Evolutionary conservation across 805 yeast genomes (phyloP), one percentile per base, ranked within the genome.

Genomic region (Lipomyces mesembrius): DNA sequence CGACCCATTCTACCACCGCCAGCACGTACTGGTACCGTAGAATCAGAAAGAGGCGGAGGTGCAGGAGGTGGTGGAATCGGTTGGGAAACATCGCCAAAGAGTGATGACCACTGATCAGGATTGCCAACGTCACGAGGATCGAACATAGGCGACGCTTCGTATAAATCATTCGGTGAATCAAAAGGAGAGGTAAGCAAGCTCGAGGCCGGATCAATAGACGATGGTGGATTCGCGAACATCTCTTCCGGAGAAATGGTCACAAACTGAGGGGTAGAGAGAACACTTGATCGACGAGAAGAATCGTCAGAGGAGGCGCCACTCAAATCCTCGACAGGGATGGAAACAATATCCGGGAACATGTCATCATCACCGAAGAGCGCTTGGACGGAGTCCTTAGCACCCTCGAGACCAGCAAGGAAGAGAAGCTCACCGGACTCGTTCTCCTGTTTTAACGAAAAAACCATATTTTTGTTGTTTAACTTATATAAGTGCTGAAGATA

Each of bases 81-180:
- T 1, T 57, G 3, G 22, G 60, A 34, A 4, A 60, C 60, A 35
- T 71, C 76, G 37, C 74, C 73, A 68, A 79, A 79, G 29, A 79
- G 70, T 14, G 81, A 76, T 20, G 76, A 70, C 79, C 79, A 77
- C 53, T 70, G 65, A 57, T 68, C 67, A 35, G 74, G 61, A 56
- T 74, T 73, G 25, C 71, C 74, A 6, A 73, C 34, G 11, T 75
- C 79, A 43, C 68, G 70, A 22, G 72, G 73, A 52, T 71, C 77
- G 53, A 77, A 75, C 60, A 77, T 63, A 22, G 79, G 79, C 29
- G 79, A 72, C 57, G 72, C 69, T 37, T 71, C 78, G 54, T 71
- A 67, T n/a, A 64, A 27, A 27, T 63, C 69, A 20, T 49, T 57
- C 7, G 71, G 70, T 9, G 71, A 68, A n/a, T 68, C 71, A 57